Conservation (phyloP, 352 stramenopile species). For the Globisporangium radiosum region DNA sequence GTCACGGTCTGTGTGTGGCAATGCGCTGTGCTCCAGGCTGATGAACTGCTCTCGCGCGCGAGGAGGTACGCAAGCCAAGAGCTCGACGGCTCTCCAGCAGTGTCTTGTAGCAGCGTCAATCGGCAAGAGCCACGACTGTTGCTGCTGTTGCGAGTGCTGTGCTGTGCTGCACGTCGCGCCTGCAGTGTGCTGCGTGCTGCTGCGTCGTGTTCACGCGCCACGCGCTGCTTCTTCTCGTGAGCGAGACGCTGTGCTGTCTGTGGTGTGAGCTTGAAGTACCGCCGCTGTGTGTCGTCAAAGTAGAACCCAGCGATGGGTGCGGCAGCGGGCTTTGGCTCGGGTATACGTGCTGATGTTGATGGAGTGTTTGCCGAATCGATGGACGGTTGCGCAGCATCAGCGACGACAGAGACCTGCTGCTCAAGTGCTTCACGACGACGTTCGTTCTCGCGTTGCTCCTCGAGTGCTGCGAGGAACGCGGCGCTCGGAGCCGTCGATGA, state of each 20-base stretch:
- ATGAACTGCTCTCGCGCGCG: conserved; percentile 26
- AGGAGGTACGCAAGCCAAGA: conserved; percentile 23
- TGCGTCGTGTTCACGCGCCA: neutral
- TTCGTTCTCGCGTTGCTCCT: conserved; percentile 41
- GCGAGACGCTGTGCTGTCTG: conserved; percentile 16
- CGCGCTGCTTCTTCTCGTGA: conserved; percentile 2
- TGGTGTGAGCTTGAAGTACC: conserved; percentile 45
- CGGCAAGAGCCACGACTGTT: neutral
- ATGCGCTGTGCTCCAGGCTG: conserved; percentile 18
- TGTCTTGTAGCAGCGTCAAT: neutral
- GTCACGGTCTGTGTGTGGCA: conserved; percentile 21
- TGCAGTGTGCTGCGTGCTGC: neutral
- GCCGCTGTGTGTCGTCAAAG: conserved; percentile 39
- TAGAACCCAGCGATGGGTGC: conserved; percentile 41
- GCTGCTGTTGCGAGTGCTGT: neutral
- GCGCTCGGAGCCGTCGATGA: conserved; percentile 15
- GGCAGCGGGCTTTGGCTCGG: too few species aligned
- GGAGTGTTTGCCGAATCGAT: too few species aligned
- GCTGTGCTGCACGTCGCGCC: neutral
- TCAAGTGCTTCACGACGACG: conserved; percentile 12
- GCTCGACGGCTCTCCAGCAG: neutral
- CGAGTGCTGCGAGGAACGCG: conserved; percentile 53
- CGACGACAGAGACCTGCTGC: neutral
- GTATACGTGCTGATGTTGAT: too few species aligned
- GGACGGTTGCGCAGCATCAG: too few species aligned